phyloP scores from a whole-genome alignment of 352 stramenopile species.

The Saprolegnia parasitica region DNA sequence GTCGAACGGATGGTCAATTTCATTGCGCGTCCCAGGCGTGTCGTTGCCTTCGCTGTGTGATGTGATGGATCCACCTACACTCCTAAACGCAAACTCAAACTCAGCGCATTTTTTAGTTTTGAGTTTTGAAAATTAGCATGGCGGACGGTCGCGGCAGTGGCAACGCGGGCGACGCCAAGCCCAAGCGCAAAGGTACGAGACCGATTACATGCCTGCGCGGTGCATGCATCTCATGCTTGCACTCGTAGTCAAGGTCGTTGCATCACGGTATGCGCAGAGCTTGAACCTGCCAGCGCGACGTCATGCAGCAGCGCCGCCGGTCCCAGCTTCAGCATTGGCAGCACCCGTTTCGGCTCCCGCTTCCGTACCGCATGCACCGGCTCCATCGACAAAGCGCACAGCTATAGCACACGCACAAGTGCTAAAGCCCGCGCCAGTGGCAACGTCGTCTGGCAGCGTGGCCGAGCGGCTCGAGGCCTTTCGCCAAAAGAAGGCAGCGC shows the following conservation, averaged over 20 bases:
- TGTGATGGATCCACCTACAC: too few relatives aligned
- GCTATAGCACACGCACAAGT: too few relatives aligned
- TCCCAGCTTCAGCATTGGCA: not conserved
- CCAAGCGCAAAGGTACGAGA: slow-evolving; percentile 9
- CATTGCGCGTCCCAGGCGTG: too few relatives aligned
- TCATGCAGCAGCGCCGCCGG: not conserved
- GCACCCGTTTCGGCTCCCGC: not conserved
- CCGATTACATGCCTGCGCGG: not conserved
- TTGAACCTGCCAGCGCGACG: slow-evolving; percentile 1
- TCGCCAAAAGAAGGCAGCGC: slow-evolving; percentile 8
- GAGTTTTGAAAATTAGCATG: not conserved
- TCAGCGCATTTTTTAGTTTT: not conserved
- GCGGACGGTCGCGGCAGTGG: not conserved
- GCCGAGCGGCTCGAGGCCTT: not conserved
- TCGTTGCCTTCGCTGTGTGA: too few relatives aligned
- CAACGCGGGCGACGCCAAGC: not conserved
- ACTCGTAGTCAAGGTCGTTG: not conserved
- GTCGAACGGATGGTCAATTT: too few relatives aligned
- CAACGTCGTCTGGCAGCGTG: not conserved
- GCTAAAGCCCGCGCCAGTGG: too few relatives aligned
- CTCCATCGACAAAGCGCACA: not conserved
- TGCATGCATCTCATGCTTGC: not conserved
- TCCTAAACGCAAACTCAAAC: not conserved
- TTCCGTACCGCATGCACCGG: not conserved
- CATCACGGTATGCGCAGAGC: slow-evolving; percentile 10